Conservation (phyloP, 2,329 filamentous ascomycete genomes). For the Endoconidiophora polonica region DNA sequence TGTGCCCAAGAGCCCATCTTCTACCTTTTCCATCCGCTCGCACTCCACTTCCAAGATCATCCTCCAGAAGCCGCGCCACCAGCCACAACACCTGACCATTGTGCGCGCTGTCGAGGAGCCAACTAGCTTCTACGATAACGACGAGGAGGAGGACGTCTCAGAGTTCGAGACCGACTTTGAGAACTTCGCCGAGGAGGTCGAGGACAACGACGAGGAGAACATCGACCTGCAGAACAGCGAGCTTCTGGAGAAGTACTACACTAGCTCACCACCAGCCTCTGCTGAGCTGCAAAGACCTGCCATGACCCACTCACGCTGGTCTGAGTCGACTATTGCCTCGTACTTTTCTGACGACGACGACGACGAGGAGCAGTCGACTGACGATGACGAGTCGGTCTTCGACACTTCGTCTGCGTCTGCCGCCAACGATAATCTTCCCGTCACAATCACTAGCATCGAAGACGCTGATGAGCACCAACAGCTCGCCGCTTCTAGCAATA, state of each 20-base stretch:
- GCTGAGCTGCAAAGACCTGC: not conserved
- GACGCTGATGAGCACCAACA: slow-evolving; percentile 10
- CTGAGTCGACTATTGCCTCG: slow-evolving; percentile 15
- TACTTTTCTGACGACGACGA: slow-evolving; percentile 3
- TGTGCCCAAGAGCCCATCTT: slow-evolving; percentile 4
- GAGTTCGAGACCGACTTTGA: not conserved
- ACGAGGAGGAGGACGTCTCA: slow-evolving; percentile 3
- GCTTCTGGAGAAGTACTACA: slow-evolving; percentile 9
- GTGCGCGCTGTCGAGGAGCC: slow-evolving; percentile 12
- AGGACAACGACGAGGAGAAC: slow-evolving; percentile 4
- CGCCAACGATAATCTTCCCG: not conserved
- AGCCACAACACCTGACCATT: slow-evolving; percentile 7
- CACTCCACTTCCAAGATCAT: slow-evolving; percentile 9
- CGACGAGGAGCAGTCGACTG: slow-evolving; percentile 10
- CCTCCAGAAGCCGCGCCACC: slow-evolving; percentile 8
- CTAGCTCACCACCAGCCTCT: not conserved
- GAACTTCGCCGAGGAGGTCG: slow-evolving; percentile 4
- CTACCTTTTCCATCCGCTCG: slow-evolving; percentile 11
- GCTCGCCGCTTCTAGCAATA: not conserved
- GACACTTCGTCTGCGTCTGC: not conserved
- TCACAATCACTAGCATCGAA: slow-evolving; percentile 9
- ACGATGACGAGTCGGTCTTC: slow-evolving; percentile 11
- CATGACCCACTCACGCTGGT: slow-evolving; percentile 16
- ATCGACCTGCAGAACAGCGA: slow-evolving; percentile 7
- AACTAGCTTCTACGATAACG: slow-evolving; percentile 1